A percentile compares a stretch with the other conserved stretches of the same genome.
Conservation (phyloP, 2,329 filamentous ascomycete species). For the Ophiosphaerella korrae region DNA sequence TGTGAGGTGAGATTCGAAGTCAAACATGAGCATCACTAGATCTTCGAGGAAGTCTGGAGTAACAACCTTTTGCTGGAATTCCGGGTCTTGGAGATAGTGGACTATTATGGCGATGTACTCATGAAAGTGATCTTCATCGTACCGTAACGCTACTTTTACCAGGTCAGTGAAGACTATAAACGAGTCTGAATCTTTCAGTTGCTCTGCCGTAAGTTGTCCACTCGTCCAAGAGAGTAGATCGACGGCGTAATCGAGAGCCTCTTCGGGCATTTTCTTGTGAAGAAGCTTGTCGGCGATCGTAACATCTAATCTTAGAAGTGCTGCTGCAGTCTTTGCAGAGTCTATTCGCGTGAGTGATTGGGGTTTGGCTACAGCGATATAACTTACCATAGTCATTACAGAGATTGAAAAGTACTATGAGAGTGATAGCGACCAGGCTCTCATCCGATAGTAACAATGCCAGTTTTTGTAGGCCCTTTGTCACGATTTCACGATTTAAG, state of each 20-base stretch:
- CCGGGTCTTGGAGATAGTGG: conserved; percentile 43
- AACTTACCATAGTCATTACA: conserved; percentile 48
- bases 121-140: conserved; percentile 43
- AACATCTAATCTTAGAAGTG: conserved; percentile 40
- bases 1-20: conserved; percentile 37
- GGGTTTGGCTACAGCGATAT: neutral
- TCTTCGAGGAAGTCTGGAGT: conserved; percentile 34
- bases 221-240: conserved; percentile 44
- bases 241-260: conserved; percentile 39
- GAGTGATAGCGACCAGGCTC: conserved; percentile 33
- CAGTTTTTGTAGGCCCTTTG: conserved; percentile 32
- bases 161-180: conserved; percentile 34
- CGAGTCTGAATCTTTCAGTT: conserved; percentile 40
- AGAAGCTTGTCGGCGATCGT: conserved; percentile 33
- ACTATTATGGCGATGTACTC: conserved; percentile 40
- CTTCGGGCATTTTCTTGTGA: conserved; percentile 34
- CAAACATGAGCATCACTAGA: conserved; percentile 37
- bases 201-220: conserved; percentile 40
- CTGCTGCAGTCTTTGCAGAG: conserved; percentile 41
- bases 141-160: conserved; percentile 31
- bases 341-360: conserved; percentile 33
- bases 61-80: conserved; percentile 42
- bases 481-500: conserved; percentile 36
- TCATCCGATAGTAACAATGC: conserved; percentile 29
- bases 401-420: conserved; percentile 52